A percentile compares a stretch with the other conserved stretches of the same genome.
Conservation (phyloP, 768 basidiomycete genomes). For the Russula earlei region DNA sequence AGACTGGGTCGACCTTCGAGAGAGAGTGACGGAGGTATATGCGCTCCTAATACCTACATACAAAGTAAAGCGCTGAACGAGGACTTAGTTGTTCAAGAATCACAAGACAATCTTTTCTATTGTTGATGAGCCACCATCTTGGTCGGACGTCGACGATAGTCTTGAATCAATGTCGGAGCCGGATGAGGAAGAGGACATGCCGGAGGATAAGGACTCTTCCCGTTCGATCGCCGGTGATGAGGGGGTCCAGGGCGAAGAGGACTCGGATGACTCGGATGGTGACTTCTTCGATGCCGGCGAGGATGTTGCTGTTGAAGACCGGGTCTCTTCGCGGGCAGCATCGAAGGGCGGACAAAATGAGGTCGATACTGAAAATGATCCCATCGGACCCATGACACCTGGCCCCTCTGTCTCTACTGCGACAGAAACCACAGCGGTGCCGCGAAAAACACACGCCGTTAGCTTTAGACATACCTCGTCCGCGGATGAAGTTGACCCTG, state of each 20-base stretch:
- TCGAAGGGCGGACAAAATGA: constrained; percentile 39
- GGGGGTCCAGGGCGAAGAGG: constrained; percentile 26
- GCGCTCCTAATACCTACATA: background rate
- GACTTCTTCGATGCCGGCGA: constrained; percentile 45
- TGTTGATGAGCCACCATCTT: constrained; percentile 79
- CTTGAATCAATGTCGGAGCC: constrained; percentile 78
- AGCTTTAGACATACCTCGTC: constrained; percentile 27
- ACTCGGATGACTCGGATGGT: constrained; percentile 31
- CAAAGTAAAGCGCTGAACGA: background rate
- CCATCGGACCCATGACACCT: constrained; percentile 61
- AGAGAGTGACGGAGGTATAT: constrained; percentile 63
- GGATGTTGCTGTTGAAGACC: constrained; percentile 28
- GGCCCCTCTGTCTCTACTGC: constrained; percentile 33
- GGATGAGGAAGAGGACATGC: constrained; percentile 52
- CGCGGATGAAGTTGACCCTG: constrained; percentile 32
- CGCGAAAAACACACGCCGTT: constrained; percentile 26
- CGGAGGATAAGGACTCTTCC: constrained; percentile 32
- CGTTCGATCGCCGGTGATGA: background rate
- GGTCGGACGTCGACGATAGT: constrained; percentile 70
- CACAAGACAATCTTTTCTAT: constrained; percentile 72
- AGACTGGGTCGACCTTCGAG: constrained; percentile 80
- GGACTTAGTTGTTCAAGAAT: constrained; percentile 32
- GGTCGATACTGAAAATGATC: constrained; percentile 63
- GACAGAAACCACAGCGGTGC: constrained; percentile 4
- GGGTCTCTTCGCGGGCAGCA: constrained; percentile 32